Evolutionary conservation across 23 red algal species (phyloP), one percentile per base, ranked within the genome.

Genomic region (Cyanidium caldarium): DNA sequence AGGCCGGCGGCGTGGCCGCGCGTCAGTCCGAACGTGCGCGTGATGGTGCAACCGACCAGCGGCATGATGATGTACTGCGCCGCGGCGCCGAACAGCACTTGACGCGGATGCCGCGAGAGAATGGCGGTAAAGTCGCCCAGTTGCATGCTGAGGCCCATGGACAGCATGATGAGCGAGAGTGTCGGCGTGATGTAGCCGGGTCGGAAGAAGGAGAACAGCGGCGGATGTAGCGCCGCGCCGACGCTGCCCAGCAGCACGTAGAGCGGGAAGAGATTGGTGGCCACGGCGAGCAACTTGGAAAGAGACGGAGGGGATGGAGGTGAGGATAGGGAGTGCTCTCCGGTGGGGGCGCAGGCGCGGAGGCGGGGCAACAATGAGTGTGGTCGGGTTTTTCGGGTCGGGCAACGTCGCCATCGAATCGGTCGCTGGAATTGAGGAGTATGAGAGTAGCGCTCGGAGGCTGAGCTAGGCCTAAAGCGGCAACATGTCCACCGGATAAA

Each of bases 51-150:
- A 2, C 83, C 84, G 13, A 87, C 72, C 7, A 68, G 0, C 0
- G 91, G 91, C 91, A 96, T 96, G 39, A 88, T 66, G 23, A 42
- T 72, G 57, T 86, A 96, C 67, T 96, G 91, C 28, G 83, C 78
- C 25, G 67, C 66, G 20, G 83, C 91, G 66, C 91, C 91, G 20
- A 87, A 58, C 61, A 96, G 36, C 13, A 96, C 67, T 12, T 42
- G 42, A 25, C 57, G 70, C 0, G 91, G 91, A 51, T 46, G 30
- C 5, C 42, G 65, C 0, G 38, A 39, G 20, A 70, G 45, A 21
- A 82, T 67, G 16, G 72, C 65, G 35, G 66, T 28, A 30, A 96
- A 85, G 33, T 86, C 73, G 12, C 42, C 38, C 28, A 86, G 19
- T 2, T 66, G 35, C 14, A 88, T 41, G 2, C 83, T 88, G 5